Conservation (phyloP, 2,329 filamentous ascomycete genomes). For the Daldinia sp. region DNA sequence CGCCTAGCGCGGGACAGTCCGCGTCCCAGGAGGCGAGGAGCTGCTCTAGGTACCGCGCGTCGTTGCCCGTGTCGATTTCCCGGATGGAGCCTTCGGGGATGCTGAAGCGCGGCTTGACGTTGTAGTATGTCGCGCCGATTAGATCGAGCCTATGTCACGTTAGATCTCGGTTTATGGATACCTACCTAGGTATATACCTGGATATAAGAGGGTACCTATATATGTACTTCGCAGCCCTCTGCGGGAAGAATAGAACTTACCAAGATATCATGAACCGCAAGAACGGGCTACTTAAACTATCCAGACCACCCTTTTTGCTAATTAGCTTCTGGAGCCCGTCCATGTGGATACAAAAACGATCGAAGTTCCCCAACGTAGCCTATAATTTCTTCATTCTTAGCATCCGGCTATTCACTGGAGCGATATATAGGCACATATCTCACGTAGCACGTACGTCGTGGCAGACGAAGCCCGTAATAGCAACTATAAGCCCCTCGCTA, state of each 20-base stretch:
- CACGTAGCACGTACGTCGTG: conserved; percentile 43
- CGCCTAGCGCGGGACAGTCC: conserved; percentile 42
- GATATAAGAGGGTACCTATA: no score
- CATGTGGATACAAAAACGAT: conserved; percentile 45
- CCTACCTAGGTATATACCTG: no score
- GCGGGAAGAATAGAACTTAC: conserved; percentile 32
- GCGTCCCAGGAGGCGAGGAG: conserved; percentile 44
- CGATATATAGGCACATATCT: neutral
- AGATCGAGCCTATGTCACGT: conserved; percentile 44
- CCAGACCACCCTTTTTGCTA: conserved; percentile 45
- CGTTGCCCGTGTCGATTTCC: conserved; percentile 39
- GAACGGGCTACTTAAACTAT: conserved; percentile 42
- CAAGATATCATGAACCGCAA: conserved; percentile 49
- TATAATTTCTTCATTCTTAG: conserved; percentile 18
- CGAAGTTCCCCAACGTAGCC: conserved; percentile 46
- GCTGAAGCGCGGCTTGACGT: conserved; percentile 42
- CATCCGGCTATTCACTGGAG: neutral
- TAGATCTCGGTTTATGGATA: conserved; percentile 1
- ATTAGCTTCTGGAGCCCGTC: conserved; percentile 47
- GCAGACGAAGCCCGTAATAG: conserved; percentile 47
- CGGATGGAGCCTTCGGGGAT: conserved; percentile 41
- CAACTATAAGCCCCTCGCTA: conserved; percentile 46
- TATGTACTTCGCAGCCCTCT: no score
- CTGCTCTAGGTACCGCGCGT: conserved; percentile 40
- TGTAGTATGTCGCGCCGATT: conserved; percentile 45